These are phyloP conservation scores for Fusarium brachygibbosum DNA, from an alignment of 2,329 filamentous ascomycete genomes.

Conservation along the genomic window DNA sequence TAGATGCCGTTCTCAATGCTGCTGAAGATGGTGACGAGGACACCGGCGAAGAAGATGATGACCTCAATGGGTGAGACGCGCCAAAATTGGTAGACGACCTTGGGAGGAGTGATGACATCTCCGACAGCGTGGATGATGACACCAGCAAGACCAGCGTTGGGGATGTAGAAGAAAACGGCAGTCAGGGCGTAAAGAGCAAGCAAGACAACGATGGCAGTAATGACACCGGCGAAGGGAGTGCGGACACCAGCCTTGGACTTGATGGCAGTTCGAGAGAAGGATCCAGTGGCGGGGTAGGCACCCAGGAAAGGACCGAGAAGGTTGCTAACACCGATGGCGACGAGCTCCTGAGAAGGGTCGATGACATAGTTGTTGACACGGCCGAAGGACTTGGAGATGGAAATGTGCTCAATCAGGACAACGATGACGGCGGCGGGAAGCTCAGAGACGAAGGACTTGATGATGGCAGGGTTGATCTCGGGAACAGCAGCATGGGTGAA, in stretches of 20 bases:
- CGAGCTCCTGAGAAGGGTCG: slow-evolving; percentile 82
- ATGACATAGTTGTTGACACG: slow-evolving; percentile 86
- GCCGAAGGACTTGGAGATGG: slow-evolving; percentile 86
- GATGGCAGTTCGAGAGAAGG: slow-evolving; percentile 91
- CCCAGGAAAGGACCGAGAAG: slow-evolving; percentile 83
- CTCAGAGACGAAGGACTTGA: slow-evolving; percentile 73
- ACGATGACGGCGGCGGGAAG: slow-evolving; percentile 83
- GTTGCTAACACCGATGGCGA: slow-evolving; percentile 82
- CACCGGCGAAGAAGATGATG: slow-evolving; percentile 86
- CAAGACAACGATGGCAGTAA: slow-evolving; percentile 85
- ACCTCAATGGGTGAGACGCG: slow-evolving; percentile 85
- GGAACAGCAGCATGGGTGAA: slow-evolving; percentile 80
- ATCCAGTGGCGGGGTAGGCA: slow-evolving; percentile 87
- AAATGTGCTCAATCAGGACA: slow-evolving; percentile 83
- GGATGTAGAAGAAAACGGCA: slow-evolving; percentile 90
- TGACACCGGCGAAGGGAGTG: slow-evolving; percentile 86
- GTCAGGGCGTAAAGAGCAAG: slow-evolving; percentile 87
- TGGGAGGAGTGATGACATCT: slow-evolving; percentile 86
- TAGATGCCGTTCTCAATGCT: slow-evolving; percentile 90
- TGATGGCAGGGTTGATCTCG: slow-evolving; percentile 69
- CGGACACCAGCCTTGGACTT: slow-evolving; percentile 94
- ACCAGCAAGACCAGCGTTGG: slow-evolving; percentile 78
- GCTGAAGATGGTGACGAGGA: slow-evolving; percentile 84
- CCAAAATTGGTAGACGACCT: slow-evolving; percentile 91
- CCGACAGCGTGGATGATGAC: slow-evolving; percentile 94